A percentile compares a stretch with the other conserved stretches of the same genome.
These are phyloP conservation scores for Quercus variabilis DNA, from an alignment of 306 rosid genomes.

Conservation along the genomic window DNA sequence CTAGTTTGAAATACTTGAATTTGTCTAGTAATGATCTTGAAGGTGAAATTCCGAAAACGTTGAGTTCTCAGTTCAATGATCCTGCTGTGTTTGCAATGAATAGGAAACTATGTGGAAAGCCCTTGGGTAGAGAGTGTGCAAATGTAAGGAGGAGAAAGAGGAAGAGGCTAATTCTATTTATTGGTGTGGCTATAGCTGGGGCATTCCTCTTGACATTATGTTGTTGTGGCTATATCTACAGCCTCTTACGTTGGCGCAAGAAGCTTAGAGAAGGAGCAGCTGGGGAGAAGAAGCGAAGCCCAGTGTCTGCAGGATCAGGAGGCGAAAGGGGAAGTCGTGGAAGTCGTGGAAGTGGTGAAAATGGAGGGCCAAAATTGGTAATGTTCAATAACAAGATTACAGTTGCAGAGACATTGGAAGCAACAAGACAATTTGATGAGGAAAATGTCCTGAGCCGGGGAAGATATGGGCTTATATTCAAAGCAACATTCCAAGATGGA, in stretches of 20 bases:
- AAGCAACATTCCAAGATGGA: constrained; percentile 71
- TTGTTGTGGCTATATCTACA: constrained; percentile 66
- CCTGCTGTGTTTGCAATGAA: constrained; percentile 50
- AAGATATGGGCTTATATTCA: constrained; percentile 65
- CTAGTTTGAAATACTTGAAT: constrained; percentile 50
- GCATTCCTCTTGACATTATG: constrained; percentile 49
- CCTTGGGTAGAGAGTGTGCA: constrained; percentile 56
- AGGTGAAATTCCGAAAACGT: constrained; percentile 58
- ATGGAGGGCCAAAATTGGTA: constrained; percentile 75
- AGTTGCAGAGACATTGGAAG: constrained; percentile 69
- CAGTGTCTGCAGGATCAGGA: constrained; percentile 53
- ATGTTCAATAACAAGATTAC: constrained; percentile 78
- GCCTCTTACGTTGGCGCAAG: constrained; percentile 74
- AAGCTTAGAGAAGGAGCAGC: constrained; percentile 62
- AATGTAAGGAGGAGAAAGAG: constrained; percentile 45
- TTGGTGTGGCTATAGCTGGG: constrained; percentile 54
- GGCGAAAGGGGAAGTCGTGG: constrained; percentile 46
- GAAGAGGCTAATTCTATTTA: constrained; percentile 50
- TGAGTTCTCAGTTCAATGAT: constrained; percentile 48
- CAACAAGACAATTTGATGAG: constrained; percentile 83
- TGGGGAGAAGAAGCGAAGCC: constrained; percentile 72
- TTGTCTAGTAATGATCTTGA: constrained; percentile 58
- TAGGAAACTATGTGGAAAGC: constrained; percentile 59
- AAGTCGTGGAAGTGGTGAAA: constrained; percentile 66
- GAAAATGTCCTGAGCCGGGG: constrained; percentile 82